Evolutionary conservation across 345 rosid species (phyloP), one percentile per base, ranked within the genome.

Genomic region (Gossypioides kirkii): DNA sequence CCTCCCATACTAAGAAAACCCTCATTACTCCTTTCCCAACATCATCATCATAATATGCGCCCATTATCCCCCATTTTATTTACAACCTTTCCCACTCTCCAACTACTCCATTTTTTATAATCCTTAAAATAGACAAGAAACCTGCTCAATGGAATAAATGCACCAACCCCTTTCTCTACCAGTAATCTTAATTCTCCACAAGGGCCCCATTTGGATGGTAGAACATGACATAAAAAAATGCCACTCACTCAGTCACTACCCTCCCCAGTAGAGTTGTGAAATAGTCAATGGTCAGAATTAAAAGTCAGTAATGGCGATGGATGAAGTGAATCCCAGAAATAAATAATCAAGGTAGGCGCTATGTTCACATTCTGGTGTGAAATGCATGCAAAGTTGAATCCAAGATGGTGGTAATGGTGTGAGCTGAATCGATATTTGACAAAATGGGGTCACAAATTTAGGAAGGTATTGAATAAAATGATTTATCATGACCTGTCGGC

Each of bases 51-150:
- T 56, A 23, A 58, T 26, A 28, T 7, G 43, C 6, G 43, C 18
- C 20, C 38, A 6, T 32, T 16, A 13, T 16, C 11, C 65, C 65
- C 41, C 43, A 8, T 61, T 8, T 10, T 8, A 61, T 61, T 32
- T 18, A 61, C 43, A 61, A 61, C 20, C 38, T 32, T 61, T 61
- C 43, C 10, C 65, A 61, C 6, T 28, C 43, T 14, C 65, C 45
- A 32, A 60, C 64, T 60, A 14, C 42, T 26, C 42, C 14, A 3
- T 25, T 53, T 28, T 61, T 23, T 28, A 23, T 10, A 11, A 23
- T 58, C 32, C 38, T 61, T 61, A 26, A 60, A 32, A 61, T 28
- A 61, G 65, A 61, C 20, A 32, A 14, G 65, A 61, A 61, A 61
- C 43, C 11, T 13, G 32, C 11, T 6, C 6, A 9, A 26, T 14